Percentiles rank a stretch among this genome's conserved stretches.
These are phyloP conservation scores for Leishmania tarentolae DNA, from an alignment of 208 protist genomes.

Conservation along the genomic window DNA sequence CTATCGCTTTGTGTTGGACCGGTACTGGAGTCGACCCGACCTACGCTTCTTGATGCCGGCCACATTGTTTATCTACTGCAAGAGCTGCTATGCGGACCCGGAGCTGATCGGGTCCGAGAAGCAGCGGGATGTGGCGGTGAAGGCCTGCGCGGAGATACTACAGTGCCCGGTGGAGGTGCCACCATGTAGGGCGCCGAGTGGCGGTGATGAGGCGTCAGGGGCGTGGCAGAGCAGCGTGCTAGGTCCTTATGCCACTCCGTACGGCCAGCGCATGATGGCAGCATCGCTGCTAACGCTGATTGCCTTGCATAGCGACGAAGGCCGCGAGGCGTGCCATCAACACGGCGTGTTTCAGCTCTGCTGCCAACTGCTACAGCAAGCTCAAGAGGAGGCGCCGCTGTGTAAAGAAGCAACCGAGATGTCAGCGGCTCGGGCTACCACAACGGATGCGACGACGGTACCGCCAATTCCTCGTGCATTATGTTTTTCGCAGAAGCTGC, in stretches of 20 bases:
- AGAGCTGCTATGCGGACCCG: constrained; percentile 84
- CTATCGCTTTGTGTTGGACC: constrained; percentile 71
- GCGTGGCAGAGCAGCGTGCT: constrained; percentile 77
- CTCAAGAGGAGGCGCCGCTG: constrained; percentile 22
- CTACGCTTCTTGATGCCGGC: constrained; percentile 77
- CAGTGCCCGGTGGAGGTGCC: constrained; percentile 55
- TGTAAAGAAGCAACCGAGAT: constrained; percentile 15
- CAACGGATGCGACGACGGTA: not conserved
- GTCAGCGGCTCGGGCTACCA: not conserved
- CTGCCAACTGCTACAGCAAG: constrained; percentile 60
- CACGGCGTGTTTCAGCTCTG: constrained; percentile 59
- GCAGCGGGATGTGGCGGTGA: constrained; percentile 54
- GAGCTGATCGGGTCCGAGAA: constrained; percentile 54
- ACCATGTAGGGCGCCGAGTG: constrained; percentile 3
- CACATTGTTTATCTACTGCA: constrained; percentile 85
- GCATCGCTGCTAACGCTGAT: constrained; percentile 67
- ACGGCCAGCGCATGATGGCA: constrained; percentile 72
- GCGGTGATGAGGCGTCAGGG: constrained; percentile 29
- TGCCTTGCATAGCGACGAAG: constrained; percentile 53
- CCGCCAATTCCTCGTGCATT: constrained; percentile 8
- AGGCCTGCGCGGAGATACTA: constrained; percentile 61
- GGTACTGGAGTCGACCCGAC: constrained; percentile 78
- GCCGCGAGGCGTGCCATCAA: constrained; percentile 49
- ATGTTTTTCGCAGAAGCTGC: constrained; percentile 2
- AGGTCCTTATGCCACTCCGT: constrained; percentile 51